Conservation (phyloP, 2,329 filamentous ascomycete genomes). For the Diaporthe capsici region DNA sequence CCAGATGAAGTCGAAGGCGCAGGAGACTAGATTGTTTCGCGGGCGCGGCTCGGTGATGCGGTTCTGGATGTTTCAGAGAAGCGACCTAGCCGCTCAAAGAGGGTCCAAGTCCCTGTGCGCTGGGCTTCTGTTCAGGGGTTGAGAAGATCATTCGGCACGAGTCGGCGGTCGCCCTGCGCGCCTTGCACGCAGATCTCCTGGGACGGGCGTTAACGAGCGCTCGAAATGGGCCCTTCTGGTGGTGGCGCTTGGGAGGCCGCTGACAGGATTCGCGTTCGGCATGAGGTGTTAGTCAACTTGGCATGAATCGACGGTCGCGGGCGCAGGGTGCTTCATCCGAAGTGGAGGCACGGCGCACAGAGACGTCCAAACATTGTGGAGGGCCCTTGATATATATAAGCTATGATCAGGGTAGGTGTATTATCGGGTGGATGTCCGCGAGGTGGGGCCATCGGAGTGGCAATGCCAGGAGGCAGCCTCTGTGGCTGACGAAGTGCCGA, state of each 20-base stretch:
- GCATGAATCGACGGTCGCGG: conserved; percentile 1
- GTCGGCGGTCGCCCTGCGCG: not conserved
- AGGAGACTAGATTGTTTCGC: not conserved
- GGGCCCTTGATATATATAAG: conserved; percentile 11
- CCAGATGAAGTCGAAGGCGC: conserved; percentile 7
- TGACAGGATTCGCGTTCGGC: not conserved
- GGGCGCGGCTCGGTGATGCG: not conserved
- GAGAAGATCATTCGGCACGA: not conserved
- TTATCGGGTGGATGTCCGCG: conserved; percentile 7
- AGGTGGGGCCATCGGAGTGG: conserved; percentile 24
- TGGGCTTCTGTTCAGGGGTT: not conserved
- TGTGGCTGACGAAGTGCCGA: conserved; percentile 7
- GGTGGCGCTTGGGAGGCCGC: conserved; percentile 22
- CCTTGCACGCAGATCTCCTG: not conserved
- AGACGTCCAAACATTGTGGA: conserved; percentile 8
- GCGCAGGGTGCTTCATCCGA: conserved; percentile 20
- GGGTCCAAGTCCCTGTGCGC: not conserved
- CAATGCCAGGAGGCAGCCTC: conserved; percentile 26
- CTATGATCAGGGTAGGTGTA: not conserved
- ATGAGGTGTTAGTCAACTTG: not conserved
- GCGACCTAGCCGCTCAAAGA: conserved; percentile 21
- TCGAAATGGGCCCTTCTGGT: not conserved
- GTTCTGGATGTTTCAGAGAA: conserved; percentile 25
- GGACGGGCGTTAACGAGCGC: not conserved
- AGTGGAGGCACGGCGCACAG: conserved; percentile 15